Percentiles rank a stretch among this genome's conserved stretches.
Conservation (phyloP, 2,329 filamentous ascomycete species). For the Aureobasidium sp. region DNA sequence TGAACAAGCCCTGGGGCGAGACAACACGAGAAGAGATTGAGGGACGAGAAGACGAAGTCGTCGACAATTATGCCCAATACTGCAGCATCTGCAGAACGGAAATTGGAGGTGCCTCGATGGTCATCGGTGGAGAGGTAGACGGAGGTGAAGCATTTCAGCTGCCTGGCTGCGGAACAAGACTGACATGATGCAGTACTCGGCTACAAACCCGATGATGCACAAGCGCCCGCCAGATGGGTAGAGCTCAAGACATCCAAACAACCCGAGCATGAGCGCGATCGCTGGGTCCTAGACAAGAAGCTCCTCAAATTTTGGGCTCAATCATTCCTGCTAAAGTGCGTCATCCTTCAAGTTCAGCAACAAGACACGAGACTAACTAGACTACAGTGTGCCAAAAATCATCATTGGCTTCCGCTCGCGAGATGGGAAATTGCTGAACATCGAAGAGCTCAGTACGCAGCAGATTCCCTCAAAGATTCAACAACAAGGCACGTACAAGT, state of each 20-base stretch:
- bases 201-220: conserved; percentile 60
- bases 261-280: conserved; percentile 54
- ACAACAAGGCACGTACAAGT: conserved; percentile 56
- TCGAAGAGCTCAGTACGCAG: conserved; percentile 75
- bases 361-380: background rate
- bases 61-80: conserved; percentile 90
- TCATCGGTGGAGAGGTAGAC: conserved; percentile 92
- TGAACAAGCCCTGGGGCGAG: conserved; percentile 68
- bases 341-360: background rate
- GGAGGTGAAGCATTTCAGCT: conserved; percentile 51
- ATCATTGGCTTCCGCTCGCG: conserved; percentile 80
- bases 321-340: conserved; percentile 71
- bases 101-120: conserved; percentile 65
- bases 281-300: conserved; percentile 76
- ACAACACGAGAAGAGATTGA: conserved; percentile 73
- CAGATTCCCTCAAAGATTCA: conserved; percentile 71
- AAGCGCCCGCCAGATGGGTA: conserved; percentile 77
- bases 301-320: conserved; percentile 91
- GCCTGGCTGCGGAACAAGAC: background rate
- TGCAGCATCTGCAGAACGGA: conserved; percentile 89
- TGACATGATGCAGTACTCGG: conserved; percentile 61
- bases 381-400: conserved; percentile 68
- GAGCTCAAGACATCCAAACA: conserved; percentile 77
- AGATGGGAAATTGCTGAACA: conserved; percentile 60
- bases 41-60: conserved; percentile 58